Percentiles rank a stretch among this genome's conserved stretches.
Evolutionary conservation across 1,139 yeast species (phyloP).

Genomic region (Magnusiomyces magnusii): DNA sequence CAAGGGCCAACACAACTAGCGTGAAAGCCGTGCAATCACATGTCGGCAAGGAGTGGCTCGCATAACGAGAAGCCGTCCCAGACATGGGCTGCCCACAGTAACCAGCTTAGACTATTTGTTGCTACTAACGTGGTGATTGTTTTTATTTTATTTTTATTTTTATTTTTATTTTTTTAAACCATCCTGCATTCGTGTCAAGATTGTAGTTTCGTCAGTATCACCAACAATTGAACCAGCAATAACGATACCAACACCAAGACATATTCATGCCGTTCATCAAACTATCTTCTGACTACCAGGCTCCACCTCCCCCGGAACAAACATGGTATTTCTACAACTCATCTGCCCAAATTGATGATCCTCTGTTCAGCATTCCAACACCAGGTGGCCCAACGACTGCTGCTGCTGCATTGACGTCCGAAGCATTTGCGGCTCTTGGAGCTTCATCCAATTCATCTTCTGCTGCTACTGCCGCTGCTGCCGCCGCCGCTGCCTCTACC

Average conservation of each 20-base stretch:
- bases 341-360: slow-evolving; percentile 34
- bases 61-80: too few relatives aligned
- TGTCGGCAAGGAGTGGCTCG: not conserved
- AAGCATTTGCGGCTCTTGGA: slow-evolving; percentile 5
- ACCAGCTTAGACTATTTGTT: too few relatives aligned
- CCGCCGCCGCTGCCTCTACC: slow-evolving; percentile 14
- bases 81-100: too few relatives aligned
- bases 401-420: slow-evolving; percentile 14
- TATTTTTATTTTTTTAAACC: too few relatives aligned
- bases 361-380: slow-evolving; percentile 32
- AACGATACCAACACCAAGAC: too few relatives aligned
- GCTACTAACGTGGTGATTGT: not conserved
- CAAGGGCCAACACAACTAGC: too few relatives aligned
- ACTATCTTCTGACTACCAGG: not conserved
- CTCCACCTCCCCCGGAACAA: slow-evolving; percentile 7
- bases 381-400: slow-evolving; percentile 17
- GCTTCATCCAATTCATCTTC: slow-evolving; percentile 5
- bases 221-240: too few relatives aligned
- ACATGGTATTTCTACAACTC: slow-evolving; percentile 37
- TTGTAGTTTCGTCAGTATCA: too few relatives aligned
- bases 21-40: not conserved
- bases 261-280: slow-evolving; percentile 3
- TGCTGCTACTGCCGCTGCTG: slow-evolving; percentile 15
- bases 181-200: too few relatives aligned
- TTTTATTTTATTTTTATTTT: not conserved